Evolutionary conservation across 2,329 filamentous ascomycete species (phyloP).

Genomic region (Aureobasidium sp.): DNA sequence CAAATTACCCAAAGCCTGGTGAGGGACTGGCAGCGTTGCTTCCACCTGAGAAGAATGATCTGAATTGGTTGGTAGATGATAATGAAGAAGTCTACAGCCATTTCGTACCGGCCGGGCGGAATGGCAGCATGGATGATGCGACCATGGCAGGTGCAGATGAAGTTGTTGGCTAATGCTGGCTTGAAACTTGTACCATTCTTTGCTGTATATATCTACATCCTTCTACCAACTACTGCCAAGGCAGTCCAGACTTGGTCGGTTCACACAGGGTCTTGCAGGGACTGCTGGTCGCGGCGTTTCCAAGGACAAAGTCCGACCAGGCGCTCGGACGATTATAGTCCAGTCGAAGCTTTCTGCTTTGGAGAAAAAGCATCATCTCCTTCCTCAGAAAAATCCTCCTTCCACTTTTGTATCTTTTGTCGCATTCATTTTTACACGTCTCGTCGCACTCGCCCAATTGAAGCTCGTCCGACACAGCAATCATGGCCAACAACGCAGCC

Average conservation of each 20-base stretch:
- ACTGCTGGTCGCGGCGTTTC: not conserved
- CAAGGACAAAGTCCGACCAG: not conserved
- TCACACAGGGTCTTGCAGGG: not conserved
- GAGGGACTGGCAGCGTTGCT: conserved; percentile 49
- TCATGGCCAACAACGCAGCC: conserved; percentile 22
- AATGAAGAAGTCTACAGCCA: conserved; percentile 27
- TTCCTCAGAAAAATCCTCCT: not conserved
- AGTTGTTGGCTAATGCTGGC: not conserved
- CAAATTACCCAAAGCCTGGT: conserved; percentile 55
- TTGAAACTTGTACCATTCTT: not conserved
- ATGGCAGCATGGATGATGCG: not conserved
- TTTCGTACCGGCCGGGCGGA: not conserved
- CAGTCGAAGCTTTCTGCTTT: not conserved
- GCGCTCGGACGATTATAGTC: not conserved
- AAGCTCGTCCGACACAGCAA: not conserved
- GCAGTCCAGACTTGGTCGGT: not conserved
- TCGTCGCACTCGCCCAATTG: not conserved
- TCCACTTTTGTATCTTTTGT: not conserved
- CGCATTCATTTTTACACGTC: not conserved
- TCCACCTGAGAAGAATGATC: conserved; percentile 49
- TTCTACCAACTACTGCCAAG: not conserved
- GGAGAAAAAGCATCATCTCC: not conserved
- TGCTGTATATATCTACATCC: not conserved
- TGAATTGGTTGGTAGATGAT: conserved; percentile 56
- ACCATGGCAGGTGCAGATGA: conserved; percentile 8